phyloP scores from a whole-genome alignment of 768 basidiomycete species.

The Lepiota venenata region DNA sequence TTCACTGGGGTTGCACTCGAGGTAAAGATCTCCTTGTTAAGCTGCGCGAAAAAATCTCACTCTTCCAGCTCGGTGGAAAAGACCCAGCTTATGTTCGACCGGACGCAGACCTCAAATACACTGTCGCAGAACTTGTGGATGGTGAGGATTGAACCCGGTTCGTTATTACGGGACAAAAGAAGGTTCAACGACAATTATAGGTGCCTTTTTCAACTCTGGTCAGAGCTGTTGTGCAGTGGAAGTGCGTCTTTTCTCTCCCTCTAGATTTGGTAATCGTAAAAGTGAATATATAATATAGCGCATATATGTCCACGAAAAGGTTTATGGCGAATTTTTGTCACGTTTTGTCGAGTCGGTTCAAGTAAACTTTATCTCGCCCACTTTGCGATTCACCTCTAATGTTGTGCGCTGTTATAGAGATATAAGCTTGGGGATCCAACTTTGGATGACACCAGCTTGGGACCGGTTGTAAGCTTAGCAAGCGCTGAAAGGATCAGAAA shows the following conservation, averaged over 20 bases:
- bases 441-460: slow-evolving; percentile 68
- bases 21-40: slow-evolving; percentile 36
- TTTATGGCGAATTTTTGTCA: slow-evolving; percentile 78
- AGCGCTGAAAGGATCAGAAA: slow-evolving; percentile 84
- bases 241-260: slow-evolving; percentile 32
- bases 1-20: slow-evolving; percentile 91
- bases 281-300: slow-evolving; percentile 42
- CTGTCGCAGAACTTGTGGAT: slow-evolving; percentile 85
- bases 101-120: slow-evolving; percentile 83
- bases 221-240: slow-evolving; percentile 97
- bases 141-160: slow-evolving; percentile 40
- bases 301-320: slow-evolving; percentile 87
- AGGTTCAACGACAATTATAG: slow-evolving; percentile 30
- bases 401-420: slow-evolving; percentile 34
- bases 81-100: slow-evolving; percentile 94
- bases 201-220: slow-evolving; percentile 95
- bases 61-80: slow-evolving; percentile 83
- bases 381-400: background rate
- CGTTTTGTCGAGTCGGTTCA: slow-evolving; percentile 73
- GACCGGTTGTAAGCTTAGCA: slow-evolving; percentile 88
- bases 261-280: too few species aligned
- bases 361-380: slow-evolving; percentile 28
- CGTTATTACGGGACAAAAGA: background rate
- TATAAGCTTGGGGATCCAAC: slow-evolving; percentile 91
- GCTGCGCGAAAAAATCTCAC: background rate